A percentile compares a stretch with the other conserved stretches of the same genome.
Evolutionary conservation across 2,329 filamentous ascomycete species (phyloP).

Genomic region (Ophiocordyceps camponoti-saundersi): DNA sequence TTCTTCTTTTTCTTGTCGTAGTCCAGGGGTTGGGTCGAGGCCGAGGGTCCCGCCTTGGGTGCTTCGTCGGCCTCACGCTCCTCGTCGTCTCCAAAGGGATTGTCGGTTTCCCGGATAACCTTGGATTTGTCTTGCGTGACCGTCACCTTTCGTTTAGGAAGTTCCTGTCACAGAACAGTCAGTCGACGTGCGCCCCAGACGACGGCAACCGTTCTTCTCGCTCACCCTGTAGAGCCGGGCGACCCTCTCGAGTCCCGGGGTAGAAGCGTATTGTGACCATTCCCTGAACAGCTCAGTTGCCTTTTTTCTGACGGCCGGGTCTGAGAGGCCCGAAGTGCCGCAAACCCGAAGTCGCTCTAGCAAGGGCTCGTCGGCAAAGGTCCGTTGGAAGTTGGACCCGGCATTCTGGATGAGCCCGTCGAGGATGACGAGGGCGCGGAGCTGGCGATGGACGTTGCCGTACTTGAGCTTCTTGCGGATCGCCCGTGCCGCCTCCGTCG

Average conservation of each 20-base stretch:
- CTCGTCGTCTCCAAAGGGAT: slow-evolving; percentile 52
- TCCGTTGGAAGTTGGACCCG: slow-evolving; percentile 68
- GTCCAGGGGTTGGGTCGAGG: background rate
- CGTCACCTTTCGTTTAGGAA: slow-evolving; percentile 50
- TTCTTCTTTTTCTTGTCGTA: slow-evolving; percentile 37
- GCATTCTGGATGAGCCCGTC: slow-evolving; percentile 93
- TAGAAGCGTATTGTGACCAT: slow-evolving; percentile 77
- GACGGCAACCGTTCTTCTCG: background rate
- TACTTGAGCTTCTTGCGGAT: slow-evolving; percentile 98
- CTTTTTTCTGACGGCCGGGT: slow-evolving; percentile 73
- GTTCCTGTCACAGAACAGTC: slow-evolving; percentile 25
- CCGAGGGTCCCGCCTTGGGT: slow-evolving; percentile 4
- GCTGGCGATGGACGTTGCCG: slow-evolving; percentile 80
- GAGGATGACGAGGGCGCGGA: slow-evolving; percentile 73
- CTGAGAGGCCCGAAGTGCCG: slow-evolving; percentile 69
- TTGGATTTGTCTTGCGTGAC: slow-evolving; percentile 65
- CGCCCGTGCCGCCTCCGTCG: slow-evolving; percentile 76
- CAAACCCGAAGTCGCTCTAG: slow-evolving; percentile 82
- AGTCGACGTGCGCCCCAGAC: background rate
- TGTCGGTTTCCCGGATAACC: slow-evolving; percentile 65
- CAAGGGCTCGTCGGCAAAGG: slow-evolving; percentile 79
- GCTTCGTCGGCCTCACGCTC: slow-evolving; percentile 29
- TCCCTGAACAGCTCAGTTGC: slow-evolving; percentile 73
- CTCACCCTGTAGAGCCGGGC: slow-evolving; percentile 55
- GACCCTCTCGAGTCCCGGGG: slow-evolving; percentile 63